Percentiles rank a stretch among this genome's conserved stretches.
Conservation (phyloP, 257 asterid genomes). For the Echites panduratus region DNA sequence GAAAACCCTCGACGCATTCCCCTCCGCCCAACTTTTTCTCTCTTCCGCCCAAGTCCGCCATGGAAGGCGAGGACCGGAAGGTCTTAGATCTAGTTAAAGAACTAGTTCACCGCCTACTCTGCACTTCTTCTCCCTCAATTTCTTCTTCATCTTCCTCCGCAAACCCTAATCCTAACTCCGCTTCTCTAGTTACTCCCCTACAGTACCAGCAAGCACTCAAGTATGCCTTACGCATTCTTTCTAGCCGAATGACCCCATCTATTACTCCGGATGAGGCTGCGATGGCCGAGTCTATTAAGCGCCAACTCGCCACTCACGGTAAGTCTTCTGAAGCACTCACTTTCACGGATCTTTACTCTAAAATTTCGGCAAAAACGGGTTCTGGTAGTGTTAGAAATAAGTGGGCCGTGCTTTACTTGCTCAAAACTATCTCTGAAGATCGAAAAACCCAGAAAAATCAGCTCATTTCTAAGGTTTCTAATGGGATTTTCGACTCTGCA, state of each 20-base stretch:
- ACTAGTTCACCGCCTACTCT: conserved; percentile 75
- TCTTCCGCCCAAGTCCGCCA: conserved; percentile 24
- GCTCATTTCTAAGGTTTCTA: conserved; percentile 30
- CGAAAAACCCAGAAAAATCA: conserved; percentile 39
- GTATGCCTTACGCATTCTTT: conserved; percentile 80
- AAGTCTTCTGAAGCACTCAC: conserved; percentile 93
- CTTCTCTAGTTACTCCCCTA: conserved; percentile 28
- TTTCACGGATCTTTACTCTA: conserved; percentile 69
- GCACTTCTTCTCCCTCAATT: conserved; percentile 20
- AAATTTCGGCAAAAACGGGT: conserved; percentile 59
- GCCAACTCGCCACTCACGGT: conserved; percentile 87
- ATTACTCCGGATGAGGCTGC: conserved; percentile 64
- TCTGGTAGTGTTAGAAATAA: conserved; percentile 76
- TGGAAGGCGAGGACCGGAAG: conserved; percentile 61
- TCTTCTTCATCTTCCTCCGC: conserved; percentile 8
- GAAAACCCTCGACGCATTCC: conserved; percentile 12
- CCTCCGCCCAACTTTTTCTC: conserved; percentile 7
- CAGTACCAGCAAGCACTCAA: conserved; percentile 62
- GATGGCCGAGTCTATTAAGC: conserved; percentile 87
- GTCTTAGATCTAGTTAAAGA: conserved; percentile 81
- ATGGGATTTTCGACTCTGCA: conserved; percentile 54
- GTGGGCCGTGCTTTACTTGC: conserved; percentile 93
- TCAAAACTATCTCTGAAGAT: conserved; percentile 82
- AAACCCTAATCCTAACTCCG: conserved; percentile 40
- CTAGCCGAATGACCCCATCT: conserved; percentile 87